Evolutionary conservation across 2,329 filamentous ascomycete species (phyloP), one percentile per base, ranked within the genome.

Genomic region (Coniochaeta sp.): DNA sequence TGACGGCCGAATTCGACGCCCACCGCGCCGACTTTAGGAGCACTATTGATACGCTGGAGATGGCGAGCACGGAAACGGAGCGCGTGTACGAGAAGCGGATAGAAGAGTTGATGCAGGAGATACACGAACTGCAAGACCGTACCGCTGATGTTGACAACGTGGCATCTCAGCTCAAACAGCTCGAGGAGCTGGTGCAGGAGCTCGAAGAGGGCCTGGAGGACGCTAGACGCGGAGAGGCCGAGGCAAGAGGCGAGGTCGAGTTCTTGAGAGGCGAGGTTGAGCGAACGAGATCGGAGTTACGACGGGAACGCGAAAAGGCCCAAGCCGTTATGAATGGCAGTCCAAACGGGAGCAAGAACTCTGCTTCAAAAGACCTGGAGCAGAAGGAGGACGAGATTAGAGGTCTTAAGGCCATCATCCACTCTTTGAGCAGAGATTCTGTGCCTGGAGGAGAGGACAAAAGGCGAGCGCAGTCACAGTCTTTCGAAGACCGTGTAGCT

Each of bases 331-430:
- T 85, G 60, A 85, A 83, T 66, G 81, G 81, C 66, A 82, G 81
- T 19, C 64, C 66, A 6, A 68, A 68, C 47, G 68, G 67, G 34
- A 73, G 71, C 58, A 73, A 71, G 28, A 78, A 80, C 12, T 76
- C 79, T 26, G 73, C 79, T 55, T 82, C 84, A 50, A 91, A 91
- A 72, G 92, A 96, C 64, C 75, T 98, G 33, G 92, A 96, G 71
- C 90, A 96, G 70, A 95, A 96, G 71, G 93, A 99, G 69, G 95
- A 99, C 68, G 95, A 99, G 77, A 98, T 99, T 69, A 85, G 93
- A 63, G 95, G 95, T 55, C 82, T 99, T 65, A 99, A 98, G 75
- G 93, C 95, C 50, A 98, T 99, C 70, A 98, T 99, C 62, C 93
- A 98, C 75, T 96, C 91, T 19, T 81, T 99, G 40, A 96, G 92